Evolutionary conservation across 441 rosid species (phyloP).

Genomic region (Macaranga tanarius): DNA sequence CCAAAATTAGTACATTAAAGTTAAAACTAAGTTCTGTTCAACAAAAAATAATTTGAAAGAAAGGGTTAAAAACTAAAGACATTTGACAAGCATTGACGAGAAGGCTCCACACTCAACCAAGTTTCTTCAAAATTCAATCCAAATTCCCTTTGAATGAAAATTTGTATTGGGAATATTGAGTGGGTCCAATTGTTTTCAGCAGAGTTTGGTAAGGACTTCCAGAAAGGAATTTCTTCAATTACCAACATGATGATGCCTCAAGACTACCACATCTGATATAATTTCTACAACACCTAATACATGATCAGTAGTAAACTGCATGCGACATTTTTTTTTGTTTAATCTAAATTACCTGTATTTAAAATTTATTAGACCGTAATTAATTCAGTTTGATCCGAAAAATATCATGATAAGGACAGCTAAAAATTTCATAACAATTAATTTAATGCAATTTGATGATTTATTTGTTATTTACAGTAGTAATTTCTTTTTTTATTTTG

Average conservation of each 20-base stretch:
- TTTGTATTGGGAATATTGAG: background rate
- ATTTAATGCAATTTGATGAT: too few species aligned
- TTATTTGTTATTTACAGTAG: too few species aligned
- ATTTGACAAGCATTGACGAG: slow-evolving; percentile 8
- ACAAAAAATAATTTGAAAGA: too few species aligned
- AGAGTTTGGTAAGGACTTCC: background rate
- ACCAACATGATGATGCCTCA: background rate
- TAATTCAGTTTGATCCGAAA: too few species aligned
- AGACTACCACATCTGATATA: background rate
- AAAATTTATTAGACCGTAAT: too few species aligned
- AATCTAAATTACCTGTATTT: too few species aligned
- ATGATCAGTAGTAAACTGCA: too few species aligned
- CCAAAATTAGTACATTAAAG: background rate
- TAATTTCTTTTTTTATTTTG: too few species aligned
- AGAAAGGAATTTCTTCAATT: background rate
- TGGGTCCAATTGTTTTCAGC: background rate
- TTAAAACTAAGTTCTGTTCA: background rate
- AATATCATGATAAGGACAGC: too few species aligned
- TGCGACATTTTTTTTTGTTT: too few species aligned
- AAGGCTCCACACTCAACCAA: background rate
- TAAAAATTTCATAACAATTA: too few species aligned
- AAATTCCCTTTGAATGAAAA: background rate
- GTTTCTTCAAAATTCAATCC: background rate
- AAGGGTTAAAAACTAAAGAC: background rate
- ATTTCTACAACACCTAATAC: background rate